These are phyloP conservation scores for Pythium oligandrum DNA, from an alignment of 352 stramenopile genomes.

Conservation along the genomic window DNA sequence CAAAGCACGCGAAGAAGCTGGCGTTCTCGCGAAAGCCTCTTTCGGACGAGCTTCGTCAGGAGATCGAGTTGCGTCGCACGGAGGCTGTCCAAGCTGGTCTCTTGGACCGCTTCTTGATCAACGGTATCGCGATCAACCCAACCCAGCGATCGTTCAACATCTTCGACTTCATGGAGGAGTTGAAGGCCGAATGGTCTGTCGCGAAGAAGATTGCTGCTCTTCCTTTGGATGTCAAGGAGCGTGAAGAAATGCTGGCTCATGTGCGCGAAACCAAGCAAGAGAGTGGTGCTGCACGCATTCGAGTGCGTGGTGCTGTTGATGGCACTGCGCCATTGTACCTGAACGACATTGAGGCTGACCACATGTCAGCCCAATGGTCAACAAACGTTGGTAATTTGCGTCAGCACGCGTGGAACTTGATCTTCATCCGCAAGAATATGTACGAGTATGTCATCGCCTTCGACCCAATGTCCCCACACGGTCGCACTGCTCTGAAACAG, in stretches of 20 bases:
- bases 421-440: slow-evolving; percentile 86
- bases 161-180: slow-evolving; percentile 82
- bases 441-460: slow-evolving; percentile 79
- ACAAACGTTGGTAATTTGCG: slow-evolving; percentile 37
- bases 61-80: slow-evolving; percentile 31
- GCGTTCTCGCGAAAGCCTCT: slow-evolving; percentile 58
- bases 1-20: slow-evolving; percentile 71
- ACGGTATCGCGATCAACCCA: slow-evolving; percentile 80
- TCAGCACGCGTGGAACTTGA: slow-evolving; percentile 69
- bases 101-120: slow-evolving; percentile 80
- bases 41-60: slow-evolving; percentile 38
- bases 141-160: slow-evolving; percentile 88
- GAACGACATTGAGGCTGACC: slow-evolving; percentile 79
- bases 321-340: slow-evolving; percentile 68
- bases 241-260: slow-evolving; percentile 53
- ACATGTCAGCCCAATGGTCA: slow-evolving; percentile 43
- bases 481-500: slow-evolving; percentile 44
- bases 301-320: slow-evolving; percentile 52
- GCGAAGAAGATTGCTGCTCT: slow-evolving; percentile 59
- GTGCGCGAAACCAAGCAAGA: slow-evolving; percentile 47
- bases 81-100: slow-evolving; percentile 28
- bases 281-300: slow-evolving; percentile 48
- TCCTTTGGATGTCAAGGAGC: slow-evolving; percentile 36
- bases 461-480: slow-evolving; percentile 49
- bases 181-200: slow-evolving; percentile 78